A percentile compares a stretch with the other conserved stretches of the same genome.
phyloP scores from a whole-genome alignment of 2,329 filamentous ascomycete species.

The Tolypocladium album region DNA sequence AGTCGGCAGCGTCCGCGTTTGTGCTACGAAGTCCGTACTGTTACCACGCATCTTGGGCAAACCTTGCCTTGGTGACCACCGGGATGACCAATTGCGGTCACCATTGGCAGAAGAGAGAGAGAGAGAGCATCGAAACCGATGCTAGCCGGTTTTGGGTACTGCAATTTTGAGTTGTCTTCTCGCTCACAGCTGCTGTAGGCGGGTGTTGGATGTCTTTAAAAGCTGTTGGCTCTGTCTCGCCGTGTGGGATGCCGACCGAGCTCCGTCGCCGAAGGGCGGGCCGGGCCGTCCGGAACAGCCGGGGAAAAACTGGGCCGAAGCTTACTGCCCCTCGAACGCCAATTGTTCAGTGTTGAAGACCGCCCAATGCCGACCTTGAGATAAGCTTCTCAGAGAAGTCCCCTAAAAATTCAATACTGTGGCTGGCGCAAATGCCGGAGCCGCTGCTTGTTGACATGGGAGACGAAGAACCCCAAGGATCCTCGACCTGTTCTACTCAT shows the following conservation, averaged over 20 bases:
- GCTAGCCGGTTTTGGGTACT: no score
- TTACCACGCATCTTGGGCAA: background rate
- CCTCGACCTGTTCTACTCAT: background rate
- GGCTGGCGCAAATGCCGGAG: background rate
- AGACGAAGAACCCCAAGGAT: background rate
- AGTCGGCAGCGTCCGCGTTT: background rate
- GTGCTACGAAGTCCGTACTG: background rate
- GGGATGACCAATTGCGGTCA: no score
- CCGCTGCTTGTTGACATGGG: background rate
- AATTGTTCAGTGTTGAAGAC: background rate
- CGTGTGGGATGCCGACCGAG: background rate
- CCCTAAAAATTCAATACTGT: background rate
- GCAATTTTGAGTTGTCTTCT: no score
- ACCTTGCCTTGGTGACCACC: no score
- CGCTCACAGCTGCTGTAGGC: no score
- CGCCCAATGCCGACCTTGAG: background rate
- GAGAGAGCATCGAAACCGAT: no score
- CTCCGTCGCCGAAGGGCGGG: background rate
- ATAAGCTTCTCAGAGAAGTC: background rate
- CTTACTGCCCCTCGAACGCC: background rate
- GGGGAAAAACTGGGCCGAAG: background rate
- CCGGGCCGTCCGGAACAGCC: background rate
- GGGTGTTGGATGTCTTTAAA: background rate
- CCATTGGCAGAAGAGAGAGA: no score
- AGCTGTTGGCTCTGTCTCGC: background rate